Evolutionary conservation across 2,329 filamentous ascomycete species (phyloP).

Genomic region (Didymella keratinophila): DNA sequence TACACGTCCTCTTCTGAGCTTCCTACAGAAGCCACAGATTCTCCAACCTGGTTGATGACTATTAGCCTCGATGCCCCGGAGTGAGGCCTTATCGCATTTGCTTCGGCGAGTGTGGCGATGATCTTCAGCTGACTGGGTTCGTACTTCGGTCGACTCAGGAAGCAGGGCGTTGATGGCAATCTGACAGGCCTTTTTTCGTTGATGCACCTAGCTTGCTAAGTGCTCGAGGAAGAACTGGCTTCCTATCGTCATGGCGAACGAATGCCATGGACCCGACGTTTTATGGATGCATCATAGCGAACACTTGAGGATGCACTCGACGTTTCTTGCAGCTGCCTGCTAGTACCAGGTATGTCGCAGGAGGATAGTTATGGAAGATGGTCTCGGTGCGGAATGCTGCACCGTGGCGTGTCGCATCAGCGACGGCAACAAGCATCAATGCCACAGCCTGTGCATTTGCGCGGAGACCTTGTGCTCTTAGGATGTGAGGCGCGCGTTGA

Average conservation of each 20-base stretch:
- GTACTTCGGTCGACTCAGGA: slow-evolving; percentile 77
- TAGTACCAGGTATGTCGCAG: no score
- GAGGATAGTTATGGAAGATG: background rate
- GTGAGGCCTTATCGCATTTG: slow-evolving; percentile 73
- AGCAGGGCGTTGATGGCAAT: slow-evolving; percentile 84
- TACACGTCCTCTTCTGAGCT: slow-evolving; percentile 92
- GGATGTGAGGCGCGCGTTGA: background rate
- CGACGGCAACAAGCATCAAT: background rate
- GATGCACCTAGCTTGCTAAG: slow-evolving; percentile 40
- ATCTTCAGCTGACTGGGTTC: slow-evolving; percentile 81
- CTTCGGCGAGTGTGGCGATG: slow-evolving; percentile 93
- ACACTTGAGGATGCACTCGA: no score
- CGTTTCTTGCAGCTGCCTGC: no score
- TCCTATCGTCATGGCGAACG: no score
- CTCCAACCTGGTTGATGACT: slow-evolving; percentile 91
- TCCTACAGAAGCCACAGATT: slow-evolving; percentile 90
- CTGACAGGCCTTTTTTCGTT: slow-evolving; percentile 73
- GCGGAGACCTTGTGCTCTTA: background rate
- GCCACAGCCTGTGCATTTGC: no score
- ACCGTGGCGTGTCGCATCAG: background rate
- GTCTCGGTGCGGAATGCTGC: background rate
- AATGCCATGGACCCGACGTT: no score
- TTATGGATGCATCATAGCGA: no score
- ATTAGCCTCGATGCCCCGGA: slow-evolving; percentile 84
- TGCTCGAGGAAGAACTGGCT: slow-evolving; percentile 39